A percentile compares a stretch with the other conserved stretches of the same genome.
phyloP scores from a whole-genome alignment of 192 early-diverging fungal genomes.

The Coemansia sp. region DNA sequence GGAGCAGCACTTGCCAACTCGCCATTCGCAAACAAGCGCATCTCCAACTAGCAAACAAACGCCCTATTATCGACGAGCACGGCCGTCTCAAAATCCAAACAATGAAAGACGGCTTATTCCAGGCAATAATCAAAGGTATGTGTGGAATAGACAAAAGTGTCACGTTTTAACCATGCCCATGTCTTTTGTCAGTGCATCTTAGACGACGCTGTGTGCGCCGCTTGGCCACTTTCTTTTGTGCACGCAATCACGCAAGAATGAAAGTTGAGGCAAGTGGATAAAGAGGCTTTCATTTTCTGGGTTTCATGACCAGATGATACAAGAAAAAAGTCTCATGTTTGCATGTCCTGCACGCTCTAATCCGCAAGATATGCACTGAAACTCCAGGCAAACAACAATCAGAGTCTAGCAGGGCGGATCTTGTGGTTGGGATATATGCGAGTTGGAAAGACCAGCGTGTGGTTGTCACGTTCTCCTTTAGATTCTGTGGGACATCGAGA shows the following conservation, averaged over 20 bases:
- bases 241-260: not conserved
- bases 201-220: not conserved
- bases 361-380: not conserved
- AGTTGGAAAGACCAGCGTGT: not conserved
- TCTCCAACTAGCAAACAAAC: too few species aligned
- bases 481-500: not conserved
- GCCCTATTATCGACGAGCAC: not conserved
- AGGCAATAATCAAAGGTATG: not conserved
- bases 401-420: not conserved
- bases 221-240: not conserved
- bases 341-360: not conserved
- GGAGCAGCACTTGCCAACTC: not conserved
- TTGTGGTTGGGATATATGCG: not conserved
- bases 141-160: not conserved
- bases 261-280: not conserved
- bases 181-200: not conserved
- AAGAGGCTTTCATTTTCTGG: not conserved
- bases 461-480: not conserved
- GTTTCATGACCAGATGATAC: not conserved
- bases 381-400: not conserved
- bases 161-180: not conserved
- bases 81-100: not conserved
- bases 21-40: not conserved
- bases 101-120: not conserved
- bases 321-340: not conserved